Base-by-base conservation (phyloP, 2,329 filamentous ascomycete genomes). In the Botrytis medusae region DNA sequence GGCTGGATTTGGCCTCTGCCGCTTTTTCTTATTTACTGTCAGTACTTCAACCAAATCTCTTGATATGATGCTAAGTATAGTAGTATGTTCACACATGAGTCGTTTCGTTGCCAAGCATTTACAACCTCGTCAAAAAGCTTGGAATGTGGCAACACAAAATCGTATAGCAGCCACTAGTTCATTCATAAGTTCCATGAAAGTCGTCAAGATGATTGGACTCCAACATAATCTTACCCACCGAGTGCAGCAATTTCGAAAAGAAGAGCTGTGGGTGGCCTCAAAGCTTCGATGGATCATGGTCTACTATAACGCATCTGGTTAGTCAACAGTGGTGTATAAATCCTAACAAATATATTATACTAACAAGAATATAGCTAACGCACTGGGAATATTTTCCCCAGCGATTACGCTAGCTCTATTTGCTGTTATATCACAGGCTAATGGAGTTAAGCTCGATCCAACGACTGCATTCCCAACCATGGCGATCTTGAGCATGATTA, bases 1-100 rank as follows among this genome's bases (percentile, higher is more conserved):
- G 82, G 84, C 18, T 85, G 84, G 83, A 73, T 85, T 6, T 85
- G 81, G 76, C 81, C 81, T 0, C 74, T 85, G 18, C 84, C 84
- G 0, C 74, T 85, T 2, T 73, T 82, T 5, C 74, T 85, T n/a
- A 84, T 85, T 2, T 80, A 83, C 46, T 75, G 84, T 85, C 74
- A 78, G 83, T 77, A 48, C 32, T 51, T 18, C 20, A 22, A 34
- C n/a, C 37, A 9, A 32, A 32, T 20, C 29, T 62, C 42, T 72
- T 32, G 10, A 34, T 63, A 37, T 9, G 14, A 65, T 29, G n/a
- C 32, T 64, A 71, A 74, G 5, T 34, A 71, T 2, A 64, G 14
- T 54, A 84, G 83, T 84, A 18, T 85, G 82, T 75, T 84, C 84
- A 10, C 81, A 80, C 9, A 78, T 84, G 61, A 85, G 84, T 73